Conservation (phyloP, 2,329 filamentous ascomycete species). For the Trichoderma koningiopsis region DNA sequence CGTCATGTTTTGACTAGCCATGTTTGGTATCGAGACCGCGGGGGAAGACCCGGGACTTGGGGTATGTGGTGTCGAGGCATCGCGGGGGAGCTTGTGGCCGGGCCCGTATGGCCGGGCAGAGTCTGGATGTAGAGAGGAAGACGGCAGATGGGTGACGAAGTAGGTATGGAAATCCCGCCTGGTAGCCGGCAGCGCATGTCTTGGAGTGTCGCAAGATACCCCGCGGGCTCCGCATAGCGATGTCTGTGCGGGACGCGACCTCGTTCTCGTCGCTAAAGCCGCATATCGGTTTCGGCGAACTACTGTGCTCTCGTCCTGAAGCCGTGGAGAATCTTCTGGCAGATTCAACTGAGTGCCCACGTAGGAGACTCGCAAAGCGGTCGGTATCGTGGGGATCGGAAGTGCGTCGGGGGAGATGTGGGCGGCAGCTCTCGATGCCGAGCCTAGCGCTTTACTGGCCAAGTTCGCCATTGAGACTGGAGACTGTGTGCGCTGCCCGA, state of each 20-base stretch:
- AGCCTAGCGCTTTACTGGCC: constrained; percentile 29
- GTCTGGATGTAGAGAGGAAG: constrained; percentile 89
- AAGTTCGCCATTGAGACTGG: constrained; percentile 33
- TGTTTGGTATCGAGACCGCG: constrained; percentile 60
- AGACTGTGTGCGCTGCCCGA: constrained; percentile 15
- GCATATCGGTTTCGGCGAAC: constrained; percentile 5
- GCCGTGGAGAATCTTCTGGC: not conserved
- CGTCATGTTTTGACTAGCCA: constrained; percentile 74
- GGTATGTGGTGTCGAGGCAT: constrained; percentile 79
- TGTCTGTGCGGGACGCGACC: constrained; percentile 2
- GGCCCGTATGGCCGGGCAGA: constrained; percentile 64
- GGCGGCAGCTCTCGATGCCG: constrained; percentile 28
- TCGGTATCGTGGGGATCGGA: constrained; percentile 13
- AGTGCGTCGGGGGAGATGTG: constrained; percentile 28
- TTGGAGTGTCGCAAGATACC: constrained; percentile 13
- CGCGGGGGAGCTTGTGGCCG: constrained; percentile 83
- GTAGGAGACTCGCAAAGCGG: constrained; percentile 12
- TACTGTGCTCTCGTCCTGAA: not conserved
- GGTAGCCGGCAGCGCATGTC: constrained; percentile 22
- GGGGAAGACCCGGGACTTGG: constrained; percentile 56
- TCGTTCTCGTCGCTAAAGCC: not conserved
- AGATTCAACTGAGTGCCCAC: not conserved
- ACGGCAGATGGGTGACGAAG: constrained; percentile 94
- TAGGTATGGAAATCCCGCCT: constrained; percentile 82
- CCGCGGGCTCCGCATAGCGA: constrained; percentile 24